These are phyloP conservation scores for Phytophthora foliorum DNA, from an alignment of 352 stramenopile genomes.

Conservation along the genomic window DNA sequence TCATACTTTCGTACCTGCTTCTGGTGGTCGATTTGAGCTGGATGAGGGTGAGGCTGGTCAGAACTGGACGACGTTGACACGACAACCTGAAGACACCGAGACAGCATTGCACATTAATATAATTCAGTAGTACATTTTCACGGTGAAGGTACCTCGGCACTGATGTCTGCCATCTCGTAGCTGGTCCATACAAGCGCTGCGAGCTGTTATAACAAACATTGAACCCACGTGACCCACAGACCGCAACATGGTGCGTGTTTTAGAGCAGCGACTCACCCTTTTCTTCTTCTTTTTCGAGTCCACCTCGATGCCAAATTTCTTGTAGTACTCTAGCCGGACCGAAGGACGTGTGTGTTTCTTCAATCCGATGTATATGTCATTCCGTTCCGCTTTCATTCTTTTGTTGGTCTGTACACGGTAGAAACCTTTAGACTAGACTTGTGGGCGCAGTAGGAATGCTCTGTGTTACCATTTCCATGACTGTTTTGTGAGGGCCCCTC, in stretches of 20 bases:
- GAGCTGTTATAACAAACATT: conserved; percentile 39
- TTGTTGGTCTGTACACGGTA: conserved; percentile 48
- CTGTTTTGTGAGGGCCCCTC: conserved; percentile 15
- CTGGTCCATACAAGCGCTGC: conserved; percentile 72
- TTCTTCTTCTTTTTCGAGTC: conserved; percentile 79
- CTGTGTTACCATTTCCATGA: conserved; percentile 29
- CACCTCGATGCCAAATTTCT: conserved; percentile 65
- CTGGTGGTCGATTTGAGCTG: conserved; percentile 73
- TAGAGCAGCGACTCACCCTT: conserved; percentile 41
- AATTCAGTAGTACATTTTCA: neutral
- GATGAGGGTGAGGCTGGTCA: conserved; percentile 58
- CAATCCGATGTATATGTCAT: conserved; percentile 65
- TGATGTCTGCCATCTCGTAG: conserved; percentile 60
- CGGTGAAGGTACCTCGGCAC: conserved; percentile 61
- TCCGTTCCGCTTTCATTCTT: conserved; percentile 64
- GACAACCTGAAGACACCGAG: conserved; percentile 44
- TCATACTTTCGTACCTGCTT: conserved; percentile 58
- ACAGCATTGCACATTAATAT: neutral
- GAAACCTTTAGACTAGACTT: conserved; percentile 1
- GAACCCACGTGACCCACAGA: neutral
- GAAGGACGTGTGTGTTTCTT: conserved; percentile 55
- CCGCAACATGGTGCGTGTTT: neutral
- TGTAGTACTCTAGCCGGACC: conserved; percentile 65
- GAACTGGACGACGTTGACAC: conserved; percentile 64
- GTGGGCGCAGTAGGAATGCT: conserved; percentile 1